Percentiles rank a stretch among this genome's conserved stretches.
These are phyloP conservation scores for Adenanthera pavonina DNA, from an alignment of 306 rosid species.

Conservation along the genomic window DNA sequence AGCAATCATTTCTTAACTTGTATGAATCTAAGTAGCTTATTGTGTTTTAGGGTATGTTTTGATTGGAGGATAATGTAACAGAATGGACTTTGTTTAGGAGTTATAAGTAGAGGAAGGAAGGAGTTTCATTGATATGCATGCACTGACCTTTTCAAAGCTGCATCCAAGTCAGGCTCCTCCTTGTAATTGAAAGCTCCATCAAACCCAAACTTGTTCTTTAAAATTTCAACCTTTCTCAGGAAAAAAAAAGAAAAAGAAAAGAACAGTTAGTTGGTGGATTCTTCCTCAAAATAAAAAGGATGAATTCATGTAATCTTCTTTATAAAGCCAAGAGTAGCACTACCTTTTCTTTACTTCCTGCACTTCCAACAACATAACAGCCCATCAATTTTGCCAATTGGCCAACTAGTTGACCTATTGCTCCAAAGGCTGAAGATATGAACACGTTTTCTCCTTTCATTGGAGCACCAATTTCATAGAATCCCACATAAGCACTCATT, in stretches of 20 bases:
- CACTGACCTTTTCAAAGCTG: slow-evolving; percentile 45
- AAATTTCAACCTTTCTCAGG: slow-evolving; percentile 42
- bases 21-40: not conserved
- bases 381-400: slow-evolving; percentile 62
- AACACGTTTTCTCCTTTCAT: slow-evolving; percentile 62
- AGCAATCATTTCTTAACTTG: not conserved
- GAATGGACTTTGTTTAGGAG: not conserved
- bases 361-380: slow-evolving; percentile 72
- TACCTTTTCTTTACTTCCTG: slow-evolving; percentile 62
- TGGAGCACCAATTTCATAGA: slow-evolving; percentile 55
- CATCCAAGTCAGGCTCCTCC: slow-evolving; percentile 46
- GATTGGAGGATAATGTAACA: not conserved
- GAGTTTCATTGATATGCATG: not conserved
- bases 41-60: not conserved
- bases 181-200: slow-evolving; percentile 60
- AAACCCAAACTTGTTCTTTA: slow-evolving; percentile 48
- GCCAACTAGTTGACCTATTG: slow-evolving; percentile 63
- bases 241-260: slow-evolving; percentile 14
- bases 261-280: not conserved
- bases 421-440: slow-evolving; percentile 63
- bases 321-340: not conserved
- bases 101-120: not conserved
- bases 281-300: not conserved
- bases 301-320: not conserved
- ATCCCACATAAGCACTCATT: slow-evolving; percentile 57